Evolutionary conservation across 768 basidiomycete species (phyloP), one percentile per base, ranked within the genome.

Genomic region (Termitomyces sp.): DNA sequence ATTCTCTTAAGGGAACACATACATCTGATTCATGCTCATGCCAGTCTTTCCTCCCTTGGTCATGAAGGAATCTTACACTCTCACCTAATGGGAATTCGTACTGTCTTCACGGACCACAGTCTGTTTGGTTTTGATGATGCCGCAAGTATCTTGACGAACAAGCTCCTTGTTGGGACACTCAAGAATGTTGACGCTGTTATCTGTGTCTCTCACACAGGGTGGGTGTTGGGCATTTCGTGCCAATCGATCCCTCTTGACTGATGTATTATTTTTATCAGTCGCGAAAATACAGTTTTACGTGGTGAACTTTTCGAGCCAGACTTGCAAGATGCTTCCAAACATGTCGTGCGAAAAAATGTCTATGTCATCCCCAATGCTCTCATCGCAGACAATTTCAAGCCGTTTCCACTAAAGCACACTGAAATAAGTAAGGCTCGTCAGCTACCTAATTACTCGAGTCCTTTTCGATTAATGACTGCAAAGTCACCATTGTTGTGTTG

Each of bases 171-270:
- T 12, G 94, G 84, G 4, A 87, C 90, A 2, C 75, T 99, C 66
- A 83, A 86, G 59, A 94, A 96, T 68, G 92, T 95, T 0, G 96
- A 98, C 64, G 93, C 88, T 0, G 92, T 91, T 1, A 94, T 98
- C 26, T 98, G 94, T 64, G 97, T 98, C 49, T 96, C 94, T 8
- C 90, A 98, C 72, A 98, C 95, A 0, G 94, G 96, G 96, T 93
- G 67, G 54, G 84, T 67, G 12, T 22, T 9, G 34, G 29, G 22
- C 33, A 29, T 50, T 6, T 28, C 4, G 4, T 22, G 34, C 39
- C 9, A 56, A 20, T 15, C 20, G 12, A 5, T 57, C n/a, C 16
- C 41, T 41, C 24, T 58, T 31, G 20, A 56, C 39, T 37, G 28
- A n/a, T 46, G 22, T 20, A 31, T 31, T n/a, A 44, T 20, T 64